Conservation (phyloP, 73 alveolate genomes). For the Uronychia setigera region DNA sequence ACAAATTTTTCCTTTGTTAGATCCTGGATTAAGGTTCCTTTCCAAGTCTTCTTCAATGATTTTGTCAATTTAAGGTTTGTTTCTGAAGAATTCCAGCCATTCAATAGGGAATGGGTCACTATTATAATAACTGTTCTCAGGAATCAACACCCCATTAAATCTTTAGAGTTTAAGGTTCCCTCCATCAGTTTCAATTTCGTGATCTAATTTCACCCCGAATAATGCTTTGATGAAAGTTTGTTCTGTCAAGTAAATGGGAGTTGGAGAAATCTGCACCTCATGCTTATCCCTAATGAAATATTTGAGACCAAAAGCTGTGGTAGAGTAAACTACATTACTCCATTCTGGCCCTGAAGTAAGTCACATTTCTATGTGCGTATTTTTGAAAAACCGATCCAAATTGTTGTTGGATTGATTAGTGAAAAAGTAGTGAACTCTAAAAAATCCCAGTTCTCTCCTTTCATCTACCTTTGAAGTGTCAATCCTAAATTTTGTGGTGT, state of each 20-base stretch:
- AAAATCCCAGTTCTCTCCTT: neutral
- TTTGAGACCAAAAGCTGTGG: neutral
- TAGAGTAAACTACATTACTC: neutral
- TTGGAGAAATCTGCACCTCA: neutral
- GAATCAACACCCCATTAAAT: constrained; percentile 20
- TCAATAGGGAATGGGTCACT: constrained; percentile 40
- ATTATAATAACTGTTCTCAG: constrained; percentile 24
- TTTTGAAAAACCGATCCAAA: neutral
- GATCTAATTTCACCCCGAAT: constrained; percentile 14
- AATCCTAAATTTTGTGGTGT: neutral
- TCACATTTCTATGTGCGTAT: neutral
- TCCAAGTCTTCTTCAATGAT: neutral
- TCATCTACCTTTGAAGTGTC: neutral
- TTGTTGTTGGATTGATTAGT: neutral
- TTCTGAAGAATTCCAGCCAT: constrained; percentile 33
- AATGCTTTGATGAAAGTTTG: constrained; percentile 2
- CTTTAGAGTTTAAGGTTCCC: constrained; percentile 6
- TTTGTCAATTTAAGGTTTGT: neutral
- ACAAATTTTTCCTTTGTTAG: neutral
- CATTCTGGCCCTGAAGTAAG: neutral
- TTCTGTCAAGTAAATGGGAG: neutral
- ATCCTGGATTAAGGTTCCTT: neutral
- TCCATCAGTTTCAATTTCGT: constrained; percentile 20
- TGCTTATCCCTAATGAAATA: neutral
- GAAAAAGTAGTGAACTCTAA: neutral